phyloP scores from a whole-genome alignment of 2,329 filamentous ascomycete genomes.

The Monosporascus sp. region DNA sequence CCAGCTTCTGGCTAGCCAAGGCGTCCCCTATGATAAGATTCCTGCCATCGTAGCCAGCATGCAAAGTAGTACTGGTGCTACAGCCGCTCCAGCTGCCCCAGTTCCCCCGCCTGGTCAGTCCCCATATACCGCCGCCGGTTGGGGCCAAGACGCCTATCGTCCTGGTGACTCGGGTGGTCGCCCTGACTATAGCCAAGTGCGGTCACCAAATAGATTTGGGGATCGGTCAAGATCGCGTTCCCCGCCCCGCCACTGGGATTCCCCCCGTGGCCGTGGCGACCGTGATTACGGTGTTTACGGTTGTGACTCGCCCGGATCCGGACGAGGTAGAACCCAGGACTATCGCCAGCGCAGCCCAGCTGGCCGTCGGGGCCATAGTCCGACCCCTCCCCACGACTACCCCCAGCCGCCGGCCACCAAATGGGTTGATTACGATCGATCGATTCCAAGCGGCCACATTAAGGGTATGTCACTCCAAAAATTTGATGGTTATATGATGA shows the following conservation, averaged over 20 bases:
- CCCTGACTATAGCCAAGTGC: constrained; percentile 50
- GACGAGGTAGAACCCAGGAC: constrained; percentile 55
- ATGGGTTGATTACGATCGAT: constrained; percentile 74
- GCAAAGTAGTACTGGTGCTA: constrained; percentile 33
- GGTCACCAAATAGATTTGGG: constrained; percentile 57
- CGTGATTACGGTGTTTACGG: constrained; percentile 69
- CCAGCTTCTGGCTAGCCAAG: constrained; percentile 70
- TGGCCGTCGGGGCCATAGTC: constrained; percentile 61
- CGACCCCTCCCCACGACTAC: constrained; percentile 44
- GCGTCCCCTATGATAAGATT: constrained; percentile 74
- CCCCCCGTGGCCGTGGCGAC: constrained; percentile 59
- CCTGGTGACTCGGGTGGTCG: constrained; percentile 51
- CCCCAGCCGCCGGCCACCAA: constrained; percentile 44
- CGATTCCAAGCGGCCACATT: constrained; percentile 71
- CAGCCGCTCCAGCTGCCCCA: constrained; percentile 28
- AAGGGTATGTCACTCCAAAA: constrained; percentile 47
- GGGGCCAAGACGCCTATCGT: constrained; percentile 31
- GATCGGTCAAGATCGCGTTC: constrained; percentile 75
- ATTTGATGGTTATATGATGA: neutral
- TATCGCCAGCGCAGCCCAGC: constrained; percentile 88
- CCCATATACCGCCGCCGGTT: constrained; percentile 33
- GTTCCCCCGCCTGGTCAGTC: constrained; percentile 36
- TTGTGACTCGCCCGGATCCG: constrained; percentile 60
- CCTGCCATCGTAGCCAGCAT: constrained; percentile 52
- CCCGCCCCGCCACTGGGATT: constrained; percentile 68